Base-by-base conservation (phyloP, 805 yeast genomes). In the Dipodascopsis tothii region DNA sequence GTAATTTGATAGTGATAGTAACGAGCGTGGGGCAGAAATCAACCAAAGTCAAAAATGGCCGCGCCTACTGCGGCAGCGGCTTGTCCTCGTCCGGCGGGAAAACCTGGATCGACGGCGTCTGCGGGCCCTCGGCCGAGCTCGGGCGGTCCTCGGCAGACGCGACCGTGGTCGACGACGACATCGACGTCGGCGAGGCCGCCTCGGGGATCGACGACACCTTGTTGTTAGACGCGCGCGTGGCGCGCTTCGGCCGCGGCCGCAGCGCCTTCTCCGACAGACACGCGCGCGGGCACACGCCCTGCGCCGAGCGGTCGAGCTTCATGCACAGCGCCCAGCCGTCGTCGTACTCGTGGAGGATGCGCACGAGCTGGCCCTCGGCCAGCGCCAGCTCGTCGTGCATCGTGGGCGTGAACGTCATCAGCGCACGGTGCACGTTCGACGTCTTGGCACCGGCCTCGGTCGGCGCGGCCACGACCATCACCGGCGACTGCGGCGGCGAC, bases 241-340 rank as follows among this genome's bases (percentile, higher is more conserved):
- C 52, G 9, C 53, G 45, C 44, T 49, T 49, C 11, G 53, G 53
- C 21, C 53, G 27, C 22, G 53, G 53, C 21, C 53, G 44, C 7
- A 49, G 46, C 3, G 53, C 45, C 5, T 49, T 43, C 16, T 28
- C 48, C 4, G 51, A 46, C 35, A 49, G 44, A 33, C 53, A 49
- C 17, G 48, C 25, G 11, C 53, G 42, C 7, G 53, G 53, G 39
- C 53, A 49, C 17, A 49, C 53, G 18, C 53, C 53, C 33, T 49
- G 53, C 1, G 53, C 44, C 11, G 52, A 47, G 2, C 53, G 42
- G 38, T 49, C 53, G 25, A 49, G 52, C 37, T 46, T 45, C 25
- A 49, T 49, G 30, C 53, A 49, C 21, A 49, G 51, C 6, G 51
- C 51, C 58, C 58, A 54, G 27, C 56, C 58, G 33, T 54, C 58